A percentile compares a stretch with the other conserved stretches of the same genome.
Evolutionary conservation across 345 rosid genomes (phyloP).

Genomic region (Erucastrum elatum): DNA sequence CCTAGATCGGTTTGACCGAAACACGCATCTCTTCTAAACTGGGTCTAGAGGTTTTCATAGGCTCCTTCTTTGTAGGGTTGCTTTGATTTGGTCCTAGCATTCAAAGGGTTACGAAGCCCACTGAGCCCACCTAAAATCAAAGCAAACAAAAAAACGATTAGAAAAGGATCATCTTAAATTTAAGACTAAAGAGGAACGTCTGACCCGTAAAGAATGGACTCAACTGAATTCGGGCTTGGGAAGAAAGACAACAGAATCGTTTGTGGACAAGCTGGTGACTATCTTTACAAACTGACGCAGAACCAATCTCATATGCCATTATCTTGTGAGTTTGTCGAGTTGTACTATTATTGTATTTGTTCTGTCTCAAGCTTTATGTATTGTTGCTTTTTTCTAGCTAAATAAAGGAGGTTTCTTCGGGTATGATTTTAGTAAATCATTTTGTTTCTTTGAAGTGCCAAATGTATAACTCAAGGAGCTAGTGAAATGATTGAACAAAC

Average conservation of each 20-base stretch:
- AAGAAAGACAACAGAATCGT: constrained; percentile 30
- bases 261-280: constrained; percentile 33
- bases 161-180: constrained; percentile 1
- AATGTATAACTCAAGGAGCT: not conserved
- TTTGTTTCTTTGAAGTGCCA: not conserved
- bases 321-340: constrained; percentile 11
- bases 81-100: not conserved
- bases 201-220: constrained; percentile 6
- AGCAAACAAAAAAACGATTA: not conserved
- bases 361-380: not conserved
- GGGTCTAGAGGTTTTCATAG: too few species aligned
- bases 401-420: constrained; percentile 1
- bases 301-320: constrained; percentile 1
- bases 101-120: not conserved
- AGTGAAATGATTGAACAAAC: not conserved
- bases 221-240: constrained; percentile 9
- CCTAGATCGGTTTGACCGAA: too few species aligned
- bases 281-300: constrained; percentile 20
- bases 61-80: too few species aligned
- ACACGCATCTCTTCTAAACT: too few species aligned
- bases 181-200: constrained; percentile 26
- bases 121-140: not conserved
- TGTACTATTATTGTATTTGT: constrained; percentile 5
- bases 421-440: not conserved
- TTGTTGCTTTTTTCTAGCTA: not conserved